Evolutionary conservation across 23 red algal species (phyloP), one percentile per base, ranked within the genome.

Genomic region (Gracilaria gracilis): DNA sequence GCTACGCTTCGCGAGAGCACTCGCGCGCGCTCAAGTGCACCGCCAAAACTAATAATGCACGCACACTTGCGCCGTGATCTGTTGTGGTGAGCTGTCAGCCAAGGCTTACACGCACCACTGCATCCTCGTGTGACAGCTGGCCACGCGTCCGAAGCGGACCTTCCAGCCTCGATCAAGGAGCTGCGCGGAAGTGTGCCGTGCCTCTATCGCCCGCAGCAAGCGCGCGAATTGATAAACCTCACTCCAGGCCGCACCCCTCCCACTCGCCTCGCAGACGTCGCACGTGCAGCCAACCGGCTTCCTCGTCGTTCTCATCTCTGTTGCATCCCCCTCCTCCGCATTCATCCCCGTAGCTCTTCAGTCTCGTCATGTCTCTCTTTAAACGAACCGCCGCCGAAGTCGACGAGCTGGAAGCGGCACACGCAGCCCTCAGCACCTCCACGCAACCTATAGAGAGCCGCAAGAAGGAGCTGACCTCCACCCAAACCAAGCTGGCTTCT

Each of bases 301-400:
- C n/a, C n/a, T n/a, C n/a, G 44, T 5, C 44, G 12, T 48, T 48
- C 44, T 5, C 44, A 48, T 48, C 44, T 15, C 51, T 20, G 51
- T 11, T 7, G 59, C 59, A 31, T 31, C 59, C 9, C 24, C 59
- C 2, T 12, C 59, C 31, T 64, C 59, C 8, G 8, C 59, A 28
- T 14, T 29, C 59, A 31, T 62, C 24, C 59, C 59, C 24, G 24
- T 29, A 62, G 24, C 59, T 31, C 6, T 2, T 24, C 8, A 31
- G 13, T 19, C 31, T 31, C 23, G 72, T 51, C 72, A 89, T 89
- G 85, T 89, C 85, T 57, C 57, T 75, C 3, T 89, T 79, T 49
- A 79, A 64, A 12, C 11, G 71, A 39, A 89, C 85, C 27, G 73
- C 50, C 59, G 69, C 42, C 0, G 71, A 76, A 9, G 73, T 67